Percentiles rank a stretch among this genome's conserved stretches.
Evolutionary conservation across 2,329 filamentous ascomycete species (phyloP).

Genomic region (Venturia nashicola): DNA sequence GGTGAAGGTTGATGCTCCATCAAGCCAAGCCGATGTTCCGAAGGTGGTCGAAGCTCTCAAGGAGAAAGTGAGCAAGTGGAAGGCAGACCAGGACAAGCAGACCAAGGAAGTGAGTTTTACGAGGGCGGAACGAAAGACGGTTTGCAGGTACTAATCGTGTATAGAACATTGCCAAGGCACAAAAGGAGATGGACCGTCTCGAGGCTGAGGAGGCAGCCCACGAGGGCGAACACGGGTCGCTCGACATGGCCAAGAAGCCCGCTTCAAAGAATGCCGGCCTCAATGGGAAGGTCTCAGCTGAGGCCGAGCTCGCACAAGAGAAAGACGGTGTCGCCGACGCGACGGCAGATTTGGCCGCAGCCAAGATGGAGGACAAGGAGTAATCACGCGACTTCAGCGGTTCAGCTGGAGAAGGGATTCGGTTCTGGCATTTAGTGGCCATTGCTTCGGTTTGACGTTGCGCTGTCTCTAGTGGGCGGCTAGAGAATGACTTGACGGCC

Average conservation of each 20-base stretch:
- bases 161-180: constrained; percentile 91
- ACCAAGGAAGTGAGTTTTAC: constrained; percentile 66
- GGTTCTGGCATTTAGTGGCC: not conserved
- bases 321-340: constrained; percentile 48
- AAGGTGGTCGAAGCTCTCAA: constrained; percentile 76
- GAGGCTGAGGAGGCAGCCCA: constrained; percentile 54
- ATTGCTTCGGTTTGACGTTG: not conserved
- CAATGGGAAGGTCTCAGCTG: constrained; percentile 41
- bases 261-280: constrained; percentile 37
- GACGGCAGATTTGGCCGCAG: constrained; percentile 46
- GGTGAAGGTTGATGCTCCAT: constrained; percentile 77
- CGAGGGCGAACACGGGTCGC: constrained; percentile 39
- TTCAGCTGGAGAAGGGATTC: not conserved
- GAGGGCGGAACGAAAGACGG: not conserved
- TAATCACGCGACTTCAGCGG: not conserved
- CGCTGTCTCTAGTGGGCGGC: not conserved
- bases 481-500: not conserved
- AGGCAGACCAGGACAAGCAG: constrained; percentile 76
- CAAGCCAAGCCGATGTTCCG: constrained; percentile 72
- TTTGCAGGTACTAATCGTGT: constrained; percentile 12
- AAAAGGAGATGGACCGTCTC: constrained; percentile 86
- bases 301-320: constrained; percentile 42
- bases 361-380: constrained; percentile 42
- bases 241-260: constrained; percentile 42
- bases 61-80: constrained; percentile 84